Evolutionary conservation across 257 asterid genomes (phyloP).

Genomic region (Scutellaria barbata): DNA sequence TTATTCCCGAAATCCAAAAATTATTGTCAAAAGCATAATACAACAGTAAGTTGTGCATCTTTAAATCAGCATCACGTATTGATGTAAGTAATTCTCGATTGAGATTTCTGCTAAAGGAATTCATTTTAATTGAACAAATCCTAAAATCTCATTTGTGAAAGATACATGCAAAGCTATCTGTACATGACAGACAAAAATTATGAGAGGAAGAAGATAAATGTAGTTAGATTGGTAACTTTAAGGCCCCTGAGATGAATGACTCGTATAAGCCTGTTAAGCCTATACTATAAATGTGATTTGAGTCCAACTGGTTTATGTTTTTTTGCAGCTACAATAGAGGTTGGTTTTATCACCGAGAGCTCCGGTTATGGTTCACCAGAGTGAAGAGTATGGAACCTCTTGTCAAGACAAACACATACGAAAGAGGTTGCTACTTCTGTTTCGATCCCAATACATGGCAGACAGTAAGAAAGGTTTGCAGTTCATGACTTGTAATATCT

Average conservation of each 20-base stretch:
- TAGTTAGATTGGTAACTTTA: not conserved
- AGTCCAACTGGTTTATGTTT: conserved; percentile 14
- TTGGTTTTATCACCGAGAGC: conserved; percentile 85
- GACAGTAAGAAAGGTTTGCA: conserved; percentile 69
- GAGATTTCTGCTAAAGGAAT: not conserved
- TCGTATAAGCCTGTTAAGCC: not conserved
- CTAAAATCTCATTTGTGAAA: not conserved
- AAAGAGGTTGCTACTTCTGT: conserved; percentile 69
- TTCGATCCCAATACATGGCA: conserved; percentile 86
- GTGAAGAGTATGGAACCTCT: conserved; percentile 71
- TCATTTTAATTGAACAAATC: not conserved
- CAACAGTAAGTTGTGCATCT: conserved; percentile 4
- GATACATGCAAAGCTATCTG: conserved; percentile 1
- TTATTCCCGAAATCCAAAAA: not conserved
- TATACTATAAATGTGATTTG: not conserved
- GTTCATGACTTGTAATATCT: not conserved
- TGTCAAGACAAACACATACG: conserved; percentile 61
- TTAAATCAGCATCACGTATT: not conserved
- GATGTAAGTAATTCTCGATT: not conserved
- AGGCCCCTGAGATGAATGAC: not conserved
- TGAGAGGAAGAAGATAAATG: not conserved
- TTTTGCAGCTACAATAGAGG: conserved; percentile 66
- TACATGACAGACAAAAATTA: conserved; percentile 1
- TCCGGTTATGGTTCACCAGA: conserved; percentile 68
- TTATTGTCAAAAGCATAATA: not conserved